Conservation (phyloP, 345 rosid species). For the Salix caprea region DNA sequence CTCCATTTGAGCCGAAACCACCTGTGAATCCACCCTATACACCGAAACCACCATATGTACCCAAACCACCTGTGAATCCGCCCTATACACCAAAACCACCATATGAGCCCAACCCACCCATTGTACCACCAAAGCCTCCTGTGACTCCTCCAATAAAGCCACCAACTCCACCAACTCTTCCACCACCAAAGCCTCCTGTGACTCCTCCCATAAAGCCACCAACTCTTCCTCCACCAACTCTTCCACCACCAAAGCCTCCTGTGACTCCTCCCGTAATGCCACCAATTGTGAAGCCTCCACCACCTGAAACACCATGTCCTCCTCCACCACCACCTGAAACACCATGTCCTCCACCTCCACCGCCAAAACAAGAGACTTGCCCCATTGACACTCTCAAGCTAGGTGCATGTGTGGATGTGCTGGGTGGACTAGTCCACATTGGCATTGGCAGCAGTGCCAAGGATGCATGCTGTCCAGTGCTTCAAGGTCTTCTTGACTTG, state of each 20-base stretch:
- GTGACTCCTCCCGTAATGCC: conserved; percentile 20
- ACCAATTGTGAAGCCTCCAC: neutral
- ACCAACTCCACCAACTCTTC: neutral
- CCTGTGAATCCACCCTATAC: conserved; percentile 3
- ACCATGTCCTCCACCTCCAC: conserved; percentile 20
- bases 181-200: neutral
- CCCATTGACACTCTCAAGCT: conserved; percentile 69
- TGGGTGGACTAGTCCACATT: conserved; percentile 71
- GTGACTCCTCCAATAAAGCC: conserved; percentile 17
- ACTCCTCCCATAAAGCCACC: conserved; percentile 24
- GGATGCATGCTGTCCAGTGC: conserved; percentile 78
- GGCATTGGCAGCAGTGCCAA: conserved; percentile 72
- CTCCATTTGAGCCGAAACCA: neutral
- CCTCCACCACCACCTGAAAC: conserved; percentile 39
- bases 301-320: conserved; percentile 16
- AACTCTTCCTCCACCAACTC: neutral
- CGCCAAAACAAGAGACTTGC: conserved; percentile 49
- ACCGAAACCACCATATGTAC: neutral
- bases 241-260: conserved; percentile 23
- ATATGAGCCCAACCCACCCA: neutral
- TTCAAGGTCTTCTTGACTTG: conserved; percentile 61
- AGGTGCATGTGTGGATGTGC: conserved; percentile 80
- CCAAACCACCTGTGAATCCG: neutral
- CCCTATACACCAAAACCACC: too few species aligned
- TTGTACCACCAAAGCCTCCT: conserved; percentile 14